Evolutionary conservation across 2,329 filamentous ascomycete species (phyloP), one percentile per base, ranked within the genome.

Genomic region (Pseudogymnoascus sp.): DNA sequence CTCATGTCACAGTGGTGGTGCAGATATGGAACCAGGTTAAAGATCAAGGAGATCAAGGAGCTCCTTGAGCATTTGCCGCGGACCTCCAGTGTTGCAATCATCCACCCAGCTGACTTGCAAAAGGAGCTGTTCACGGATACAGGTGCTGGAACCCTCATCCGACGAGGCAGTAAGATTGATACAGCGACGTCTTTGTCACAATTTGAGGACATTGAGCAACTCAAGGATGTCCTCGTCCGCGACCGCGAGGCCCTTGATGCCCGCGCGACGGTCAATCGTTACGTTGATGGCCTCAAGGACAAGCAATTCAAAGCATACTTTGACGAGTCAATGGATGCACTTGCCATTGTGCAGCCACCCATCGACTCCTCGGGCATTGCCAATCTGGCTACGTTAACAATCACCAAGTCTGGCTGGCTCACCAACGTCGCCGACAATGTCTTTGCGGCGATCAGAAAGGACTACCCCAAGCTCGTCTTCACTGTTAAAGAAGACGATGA

Each of bases 21-120:
- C 74, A 86, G 90, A 70, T 95, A 94, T 71, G 94, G 94, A 64
- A 97, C 92, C 35, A 84, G 92, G 64, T 81, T 97, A 65, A 99
- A 99, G 85, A 97, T 99, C 74, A 90, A 89, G 76, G 91, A 99
- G 77, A 95, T 95, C 76, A 95, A 96, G 79, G 91, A 95, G 61
- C 82, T 99, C 26, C 78, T 99, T 58, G 89, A 90, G 67, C 86
- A 89, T 57, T 83, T 99, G 15, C 94, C 94, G 58, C 86, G 90
- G 67, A 92, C 89, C 60, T 96, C 92, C 15, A 95, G 90, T 68
- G 92, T 99, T 57, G 94, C 94, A 63, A 97, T 99, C 69, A 99
- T 97, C 67, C 92, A 97, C 75, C 92, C 94, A 2, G 91, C 89
- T 65, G 92, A 95, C 72, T 80, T 99, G 41, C 92, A 97, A 75